Conservation (phyloP, 2,329 filamentous ascomycete species). For the Penicillium sp. region DNA sequence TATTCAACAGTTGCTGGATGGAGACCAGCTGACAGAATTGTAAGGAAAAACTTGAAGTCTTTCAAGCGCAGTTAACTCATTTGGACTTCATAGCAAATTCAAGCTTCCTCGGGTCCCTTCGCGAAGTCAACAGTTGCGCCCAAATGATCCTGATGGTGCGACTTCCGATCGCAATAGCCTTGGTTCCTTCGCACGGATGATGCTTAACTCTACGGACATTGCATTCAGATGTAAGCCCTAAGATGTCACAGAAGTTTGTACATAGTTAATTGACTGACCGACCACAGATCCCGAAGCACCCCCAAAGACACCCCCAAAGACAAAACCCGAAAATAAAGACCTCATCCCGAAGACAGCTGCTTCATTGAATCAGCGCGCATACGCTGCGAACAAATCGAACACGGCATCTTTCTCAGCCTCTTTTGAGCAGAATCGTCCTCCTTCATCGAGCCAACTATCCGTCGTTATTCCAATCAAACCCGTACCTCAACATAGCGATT, state of each 20-base stretch:
- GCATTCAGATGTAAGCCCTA: constrained; percentile 43
- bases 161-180: constrained; percentile 36
- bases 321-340: constrained; percentile 24
- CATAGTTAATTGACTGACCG: constrained; percentile 15
- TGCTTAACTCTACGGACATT: constrained; percentile 49
- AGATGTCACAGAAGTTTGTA: background rate
- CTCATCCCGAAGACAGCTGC: constrained; percentile 22
- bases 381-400: constrained; percentile 42
- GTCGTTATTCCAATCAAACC: constrained; percentile 50
- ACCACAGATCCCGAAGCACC: constrained; percentile 35
- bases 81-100: constrained; percentile 39
- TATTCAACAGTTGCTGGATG: constrained; percentile 70
- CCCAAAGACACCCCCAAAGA: constrained; percentile 20
- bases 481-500: constrained; percentile 39
- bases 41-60: constrained; percentile 23
- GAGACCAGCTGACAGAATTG: constrained; percentile 57
- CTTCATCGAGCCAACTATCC: constrained; percentile 38
- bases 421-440: constrained; percentile 21
- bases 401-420: constrained; percentile 44
- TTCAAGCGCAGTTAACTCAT: background rate
- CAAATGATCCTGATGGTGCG: constrained; percentile 19
- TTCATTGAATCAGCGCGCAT: constrained; percentile 24
- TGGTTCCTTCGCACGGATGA: constrained; percentile 55
- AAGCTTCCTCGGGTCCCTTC: constrained; percentile 36
- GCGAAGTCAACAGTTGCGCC: constrained; percentile 19